Evolutionary conservation across 202 grass and related monocot genomes (phyloP), one percentile per base, ranked within the genome.

Genomic region (Tripidium arundinaceum): DNA sequence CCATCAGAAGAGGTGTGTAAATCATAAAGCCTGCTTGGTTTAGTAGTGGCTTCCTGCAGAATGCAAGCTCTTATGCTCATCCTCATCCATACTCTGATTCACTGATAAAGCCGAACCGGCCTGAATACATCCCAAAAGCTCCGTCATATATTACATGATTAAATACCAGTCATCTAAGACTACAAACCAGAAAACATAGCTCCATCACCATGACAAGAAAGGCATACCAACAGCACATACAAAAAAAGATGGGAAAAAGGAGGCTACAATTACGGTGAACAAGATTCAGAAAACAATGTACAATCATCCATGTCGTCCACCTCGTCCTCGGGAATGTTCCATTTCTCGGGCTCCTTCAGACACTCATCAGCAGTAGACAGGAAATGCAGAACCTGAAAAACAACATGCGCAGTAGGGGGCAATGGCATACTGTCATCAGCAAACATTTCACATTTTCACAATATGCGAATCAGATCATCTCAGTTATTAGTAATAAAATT

Each of bases 291-390:
- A 55, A 88, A 63, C 59, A 90, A 64, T 60, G 79, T 73, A 49
- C 68, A 91, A 50, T 91, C 92, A 50, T 95, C 86, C 88, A 87
- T 90, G 86, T 91, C 86, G 21, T 89, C 52, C 2, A 89, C 74
- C 74, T 98, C 92, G 8, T 81, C 65, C 36, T 98, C 92, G 0
- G 81, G 86, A 41, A 93, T 90, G 81, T 93, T 93, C 86, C 90
- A 95, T 72, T 92, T 93, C 79, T 93, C 86, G 0, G 84, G 83
- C 25, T 86, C 92, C 25, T 83, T 77, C 40, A 58, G 54, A 58
- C 54, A 58, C 21, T 58, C 54, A 25, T 58, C 21, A 58, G 54
- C 12, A 25, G 86, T 82, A 11, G 84, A 93, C 70, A 94, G 69
- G 27, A 88, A 87, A 73, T 91, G 80, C 50, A 98, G 33, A 60